Evolutionary conservation across 1,284 basidiomycete genomes (phyloP), one percentile per base, ranked within the genome.

Genomic region (Wolfiporia cocos): DNA sequence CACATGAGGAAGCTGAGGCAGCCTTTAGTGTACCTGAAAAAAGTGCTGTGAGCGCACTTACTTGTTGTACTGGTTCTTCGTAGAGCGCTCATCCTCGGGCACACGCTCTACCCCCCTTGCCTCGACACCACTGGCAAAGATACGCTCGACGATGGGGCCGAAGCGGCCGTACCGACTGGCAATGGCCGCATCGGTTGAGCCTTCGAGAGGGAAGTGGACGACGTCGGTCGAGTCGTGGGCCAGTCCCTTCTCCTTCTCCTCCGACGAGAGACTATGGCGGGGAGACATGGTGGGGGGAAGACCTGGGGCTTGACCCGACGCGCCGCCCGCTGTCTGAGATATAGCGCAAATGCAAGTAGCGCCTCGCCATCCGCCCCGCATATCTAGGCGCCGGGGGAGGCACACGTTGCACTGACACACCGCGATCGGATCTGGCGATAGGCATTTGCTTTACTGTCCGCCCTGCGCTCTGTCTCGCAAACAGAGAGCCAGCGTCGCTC

Each of bases 81-180:
- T 58, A 40, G 72, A 66, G 41, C 73, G 53, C 56, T 73, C 61
- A 47, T 67, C 52, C 53, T 76, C 74, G 7, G 67, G 71, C 0
- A 76, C 69, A 11, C 74, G 69, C 43, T 75, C 74, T 0, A 76
- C 65, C 12, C 73, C 73, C 55, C 71, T 60, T 7, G 70, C 69
- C 55, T 76, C 74, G 10, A 75, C 68, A 15, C 71, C 72, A 34
- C 58, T 64, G 7, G 59, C 57, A 46, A 71, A 71, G 28, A 74
- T 55, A 48, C 55, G 65, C 23, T 59, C 57, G 29, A 74, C 52
- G 31, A 67, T 34, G 6, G 63, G 65, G 2, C 64, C 66, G 33
- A 69, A 52, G 17, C 45, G 52, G 19, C 64, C 65, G 44, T 63
- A 74, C 22, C 68, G 62, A 24, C 49, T 54, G 17, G 56, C 60